Conservation (phyloP, 2,329 filamentous ascomycete species). For the Paracorniculantispora psalliotae region DNA sequence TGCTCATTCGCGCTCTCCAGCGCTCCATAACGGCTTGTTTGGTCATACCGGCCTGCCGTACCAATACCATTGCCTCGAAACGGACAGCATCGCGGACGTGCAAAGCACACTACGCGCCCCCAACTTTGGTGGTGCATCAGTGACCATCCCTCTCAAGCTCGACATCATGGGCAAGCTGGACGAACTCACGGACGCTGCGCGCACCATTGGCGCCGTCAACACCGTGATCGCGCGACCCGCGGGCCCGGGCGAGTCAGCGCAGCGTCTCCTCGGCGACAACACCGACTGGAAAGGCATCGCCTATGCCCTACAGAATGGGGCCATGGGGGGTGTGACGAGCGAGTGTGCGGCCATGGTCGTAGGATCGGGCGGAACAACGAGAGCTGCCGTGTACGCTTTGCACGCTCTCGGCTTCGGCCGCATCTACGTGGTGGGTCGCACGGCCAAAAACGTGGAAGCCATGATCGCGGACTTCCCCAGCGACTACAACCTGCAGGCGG, state of each 20-base stretch:
- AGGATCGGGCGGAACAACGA: conserved; percentile 85
- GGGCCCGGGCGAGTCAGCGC: conserved; percentile 34
- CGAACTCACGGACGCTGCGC: conserved; percentile 71
- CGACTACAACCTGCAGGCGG: conserved; percentile 64
- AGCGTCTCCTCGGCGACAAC: conserved; percentile 74
- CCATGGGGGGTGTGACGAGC: conserved; percentile 41
- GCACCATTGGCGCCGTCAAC: conserved; percentile 86
- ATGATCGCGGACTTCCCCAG: conserved; percentile 69
- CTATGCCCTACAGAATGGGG: conserved; percentile 66
- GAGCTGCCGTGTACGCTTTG: conserved; percentile 85
- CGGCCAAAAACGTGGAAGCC: conserved; percentile 59
- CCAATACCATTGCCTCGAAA: conserved; percentile 72
- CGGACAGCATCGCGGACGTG: conserved; percentile 57
- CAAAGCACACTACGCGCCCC: conserved; percentile 60
- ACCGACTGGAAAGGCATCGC: conserved; percentile 96
- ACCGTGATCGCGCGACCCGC: conserved; percentile 66
- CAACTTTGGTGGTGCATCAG: conserved; percentile 86
- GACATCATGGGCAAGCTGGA: conserved; percentile 81
- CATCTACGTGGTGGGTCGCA: conserved; percentile 82
- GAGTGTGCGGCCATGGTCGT: conserved; percentile 66
- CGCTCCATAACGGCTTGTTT: conserved; percentile 86
- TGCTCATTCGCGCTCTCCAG: conserved; percentile 74
- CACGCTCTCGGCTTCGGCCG: conserved; percentile 77
- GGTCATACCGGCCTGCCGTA: conserved; percentile 73
- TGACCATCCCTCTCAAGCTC: conserved; percentile 92